phyloP scores from a whole-genome alignment of 2,329 filamentous ascomycete species.

The Paracamarosporium sp. region DNA sequence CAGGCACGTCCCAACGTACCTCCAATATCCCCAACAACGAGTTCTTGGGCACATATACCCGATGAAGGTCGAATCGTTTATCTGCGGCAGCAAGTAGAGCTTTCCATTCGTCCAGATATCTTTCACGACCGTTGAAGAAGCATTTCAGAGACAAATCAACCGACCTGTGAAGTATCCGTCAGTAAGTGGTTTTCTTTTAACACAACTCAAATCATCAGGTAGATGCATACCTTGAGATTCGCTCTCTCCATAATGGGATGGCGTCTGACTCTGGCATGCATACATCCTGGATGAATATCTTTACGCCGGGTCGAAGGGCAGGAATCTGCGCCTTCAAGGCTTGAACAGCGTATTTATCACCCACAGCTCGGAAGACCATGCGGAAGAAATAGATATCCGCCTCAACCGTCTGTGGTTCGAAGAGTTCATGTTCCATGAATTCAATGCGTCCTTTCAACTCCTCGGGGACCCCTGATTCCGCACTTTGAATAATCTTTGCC shows the following conservation, averaged over 20 bases:
- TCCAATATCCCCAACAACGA: slow-evolving; percentile 16
- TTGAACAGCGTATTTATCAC: slow-evolving; percentile 7
- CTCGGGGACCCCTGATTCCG: slow-evolving; percentile 5
- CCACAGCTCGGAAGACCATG: slow-evolving; percentile 14
- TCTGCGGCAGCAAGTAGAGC: slow-evolving; percentile 18
- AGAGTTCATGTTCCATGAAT: slow-evolving; percentile 18
- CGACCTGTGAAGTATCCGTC: slow-evolving; percentile 12
- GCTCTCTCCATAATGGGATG: slow-evolving; percentile 17
- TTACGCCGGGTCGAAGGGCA: slow-evolving; percentile 14
- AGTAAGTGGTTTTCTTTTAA: not conserved
- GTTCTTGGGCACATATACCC: slow-evolving; percentile 17
- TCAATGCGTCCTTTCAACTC: slow-evolving; percentile 12
- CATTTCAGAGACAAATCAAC: slow-evolving; percentile 16
- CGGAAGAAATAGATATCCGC: slow-evolving; percentile 22
- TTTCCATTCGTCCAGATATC: slow-evolving; percentile 22
- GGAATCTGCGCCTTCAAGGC: slow-evolving; percentile 19
- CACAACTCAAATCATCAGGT: not conserved
- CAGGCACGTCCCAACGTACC: slow-evolving; percentile 14
- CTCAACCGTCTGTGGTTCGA: slow-evolving; percentile 13
- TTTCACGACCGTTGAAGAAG: slow-evolving; percentile 18
- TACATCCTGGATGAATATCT: slow-evolving; percentile 20
- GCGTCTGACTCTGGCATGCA: slow-evolving; percentile 15
- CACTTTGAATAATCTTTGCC: slow-evolving; percentile 1
- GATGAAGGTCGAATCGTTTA: slow-evolving; percentile 16
- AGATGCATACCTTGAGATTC: slow-evolving; percentile 13